Evolutionary conservation across 768 basidiomycete genomes (phyloP), one percentile per base, ranked within the genome.

Genomic region (Megacollybia marginata): DNA sequence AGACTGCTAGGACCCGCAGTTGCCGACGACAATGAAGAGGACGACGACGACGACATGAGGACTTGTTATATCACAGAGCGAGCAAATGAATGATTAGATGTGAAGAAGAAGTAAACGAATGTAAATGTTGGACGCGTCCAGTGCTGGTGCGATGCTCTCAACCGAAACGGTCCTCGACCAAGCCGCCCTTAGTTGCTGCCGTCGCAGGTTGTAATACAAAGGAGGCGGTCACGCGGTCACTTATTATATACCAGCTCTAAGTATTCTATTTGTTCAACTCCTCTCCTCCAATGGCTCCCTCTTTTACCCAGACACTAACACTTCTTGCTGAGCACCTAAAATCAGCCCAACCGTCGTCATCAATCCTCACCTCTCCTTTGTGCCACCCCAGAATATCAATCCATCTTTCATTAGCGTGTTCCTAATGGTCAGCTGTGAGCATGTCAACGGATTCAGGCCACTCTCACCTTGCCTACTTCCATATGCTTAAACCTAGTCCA

Each of bases 1-100:
- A 73, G 63, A 47, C 73, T 50, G 33, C 71, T 67, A 57, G 71
- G 65, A 56, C 71, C 78, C 60, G 77, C 68, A 50, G 74, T 74
- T 46, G 73, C 71, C 55, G 65, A 65, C 53, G 68, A 62, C 54
- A 71, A 64, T 48, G 72, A 65, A 49, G 80, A 70, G 33, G 72
- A 67, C 48, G 76, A 72, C 44, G 76, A 68, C 52, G 76, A 69
- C 34, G 76, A 28, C 23, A 28, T 28, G 23, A 28, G 23, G 23
- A 28, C 23, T 28, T 28, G 23, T 28, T 28, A 28, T 28, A 28
- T 28, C 23, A 28, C 23, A 28, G 23, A 28, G 23, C 23, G 23
- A 28, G 23, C 23, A 28, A 28, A 28, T 28, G 23, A 28, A 28
- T 28, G 23, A 28, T 28, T 28, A 28, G 23, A 28, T 28, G 6